These are phyloP conservation scores for Ophiostoma himal-ulmi DNA, from an alignment of 2,329 filamentous ascomycete genomes.

Conservation along the genomic window DNA sequence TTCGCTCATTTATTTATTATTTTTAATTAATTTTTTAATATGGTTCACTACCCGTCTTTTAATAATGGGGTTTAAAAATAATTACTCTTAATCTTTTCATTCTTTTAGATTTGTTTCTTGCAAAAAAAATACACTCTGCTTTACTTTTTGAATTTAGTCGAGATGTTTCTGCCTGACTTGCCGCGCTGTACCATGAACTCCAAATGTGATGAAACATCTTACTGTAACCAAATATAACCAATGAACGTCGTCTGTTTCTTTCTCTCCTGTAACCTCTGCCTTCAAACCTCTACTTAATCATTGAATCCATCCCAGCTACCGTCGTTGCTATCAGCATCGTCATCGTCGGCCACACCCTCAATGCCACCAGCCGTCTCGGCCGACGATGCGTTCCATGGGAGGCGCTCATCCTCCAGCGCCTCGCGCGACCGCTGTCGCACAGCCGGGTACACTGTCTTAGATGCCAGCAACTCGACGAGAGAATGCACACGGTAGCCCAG, in stretches of 20 bases:
- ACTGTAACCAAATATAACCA: background rate
- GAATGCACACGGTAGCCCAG: constrained; percentile 50
- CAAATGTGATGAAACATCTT: constrained; percentile 12
- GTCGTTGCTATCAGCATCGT: constrained; percentile 37
- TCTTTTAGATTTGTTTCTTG: background rate
- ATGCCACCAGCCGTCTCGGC: constrained; percentile 25
- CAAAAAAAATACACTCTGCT: background rate
- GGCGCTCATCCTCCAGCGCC: constrained; percentile 64
- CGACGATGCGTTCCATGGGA: constrained; percentile 54
- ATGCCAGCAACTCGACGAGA: constrained; percentile 51
- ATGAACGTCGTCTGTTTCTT: background rate
- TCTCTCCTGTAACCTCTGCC: background rate
- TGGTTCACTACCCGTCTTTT: background rate
- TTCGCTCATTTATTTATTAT: background rate
- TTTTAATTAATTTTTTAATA: background rate
- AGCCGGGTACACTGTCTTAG: constrained; percentile 59
- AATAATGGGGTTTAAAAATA: background rate
- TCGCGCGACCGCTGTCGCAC: constrained; percentile 66
- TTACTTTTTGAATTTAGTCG: background rate
- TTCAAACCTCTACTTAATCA: constrained; percentile 39
- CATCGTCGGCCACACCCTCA: constrained; percentile 32
- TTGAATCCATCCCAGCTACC: constrained; percentile 65
- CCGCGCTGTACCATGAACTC: background rate
- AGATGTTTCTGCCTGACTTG: background rate
- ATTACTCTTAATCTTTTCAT: background rate